Percentiles rank a stretch among this genome's conserved stretches.
Conservation (phyloP, 2,329 filamentous ascomycete genomes). For the Daldinia eschscholtzii region DNA sequence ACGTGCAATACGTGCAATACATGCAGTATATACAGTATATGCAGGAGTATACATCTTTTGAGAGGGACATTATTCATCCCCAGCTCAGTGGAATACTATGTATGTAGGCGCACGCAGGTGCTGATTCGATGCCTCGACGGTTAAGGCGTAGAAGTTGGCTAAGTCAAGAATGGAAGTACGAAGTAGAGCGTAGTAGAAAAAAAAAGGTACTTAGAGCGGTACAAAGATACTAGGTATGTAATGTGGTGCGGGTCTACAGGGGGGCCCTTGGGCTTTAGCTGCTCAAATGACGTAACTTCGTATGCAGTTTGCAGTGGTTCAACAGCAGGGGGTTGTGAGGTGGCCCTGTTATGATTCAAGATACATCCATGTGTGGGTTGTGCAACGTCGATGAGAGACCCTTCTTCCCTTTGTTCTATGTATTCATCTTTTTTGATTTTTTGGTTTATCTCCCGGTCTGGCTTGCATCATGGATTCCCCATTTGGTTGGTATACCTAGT, state of each 20-base stretch:
- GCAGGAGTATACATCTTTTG: conserved; percentile 18
- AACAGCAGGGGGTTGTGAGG: conserved; percentile 8
- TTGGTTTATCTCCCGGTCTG: conserved; percentile 20
- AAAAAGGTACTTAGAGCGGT: not conserved
- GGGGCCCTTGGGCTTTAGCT: conserved; percentile 12
- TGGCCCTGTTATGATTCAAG: conserved; percentile 25
- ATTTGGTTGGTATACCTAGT: conserved; percentile 19
- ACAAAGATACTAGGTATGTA: conserved; percentile 26
- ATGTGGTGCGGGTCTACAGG: conserved; percentile 19
- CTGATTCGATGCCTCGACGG: conserved; percentile 15
- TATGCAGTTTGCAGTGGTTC: conserved; percentile 22
- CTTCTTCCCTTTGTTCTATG: conserved; percentile 8
- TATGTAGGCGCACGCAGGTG: conserved; percentile 2
- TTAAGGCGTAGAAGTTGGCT: conserved; percentile 21
- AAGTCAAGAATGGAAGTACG: conserved; percentile 11
- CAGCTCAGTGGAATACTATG: not conserved
- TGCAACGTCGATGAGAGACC: conserved; percentile 28
- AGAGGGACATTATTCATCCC: conserved; percentile 30
- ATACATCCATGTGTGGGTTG: conserved; percentile 34
- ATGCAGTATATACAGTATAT: too few species aligned
- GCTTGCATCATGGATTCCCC: conserved; percentile 33
- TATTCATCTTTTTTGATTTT: conserved; percentile 10
- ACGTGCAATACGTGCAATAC: too few species aligned
- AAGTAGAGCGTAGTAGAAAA: conserved; percentile 2
- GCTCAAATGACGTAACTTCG: conserved; percentile 34